Conservation (phyloP, 2,329 filamentous ascomycete genomes). For the Blastomyces silverae region DNA sequence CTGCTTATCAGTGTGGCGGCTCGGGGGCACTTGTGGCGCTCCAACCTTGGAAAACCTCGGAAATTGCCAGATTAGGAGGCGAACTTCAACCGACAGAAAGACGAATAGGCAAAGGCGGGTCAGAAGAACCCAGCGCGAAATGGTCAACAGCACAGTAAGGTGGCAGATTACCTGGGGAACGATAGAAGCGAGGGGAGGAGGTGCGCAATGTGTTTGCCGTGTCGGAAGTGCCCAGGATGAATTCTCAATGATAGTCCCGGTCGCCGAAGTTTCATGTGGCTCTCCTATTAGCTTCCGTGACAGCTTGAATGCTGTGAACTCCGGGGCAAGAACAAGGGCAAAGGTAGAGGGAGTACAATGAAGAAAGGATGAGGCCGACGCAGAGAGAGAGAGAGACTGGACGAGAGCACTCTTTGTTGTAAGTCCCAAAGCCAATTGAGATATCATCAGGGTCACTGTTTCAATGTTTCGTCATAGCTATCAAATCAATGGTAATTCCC, state of each 20-base stretch:
- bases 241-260: too few species aligned
- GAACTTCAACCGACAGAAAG: neutral
- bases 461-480: conserved; percentile 4
- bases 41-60: neutral
- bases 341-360: neutral
- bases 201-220: neutral
- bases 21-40: neutral
- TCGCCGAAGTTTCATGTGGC: neutral
- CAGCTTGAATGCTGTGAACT: neutral
- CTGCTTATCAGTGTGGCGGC: neutral
- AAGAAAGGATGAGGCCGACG: neutral
- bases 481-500: neutral
- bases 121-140: neutral
- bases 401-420: neutral
- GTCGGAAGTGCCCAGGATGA: too few species aligned
- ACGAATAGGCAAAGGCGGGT: neutral
- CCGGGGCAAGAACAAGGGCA: neutral
- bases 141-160: neutral
- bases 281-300: too few species aligned
- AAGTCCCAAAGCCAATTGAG: neutral
- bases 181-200: neutral
- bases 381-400: neutral
- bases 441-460: neutral
- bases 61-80: conserved; percentile 1
- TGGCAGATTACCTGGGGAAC: neutral